Evolutionary conservation across 2,329 filamentous ascomycete species (phyloP).

Genomic region (Trichoderma hamatum): DNA sequence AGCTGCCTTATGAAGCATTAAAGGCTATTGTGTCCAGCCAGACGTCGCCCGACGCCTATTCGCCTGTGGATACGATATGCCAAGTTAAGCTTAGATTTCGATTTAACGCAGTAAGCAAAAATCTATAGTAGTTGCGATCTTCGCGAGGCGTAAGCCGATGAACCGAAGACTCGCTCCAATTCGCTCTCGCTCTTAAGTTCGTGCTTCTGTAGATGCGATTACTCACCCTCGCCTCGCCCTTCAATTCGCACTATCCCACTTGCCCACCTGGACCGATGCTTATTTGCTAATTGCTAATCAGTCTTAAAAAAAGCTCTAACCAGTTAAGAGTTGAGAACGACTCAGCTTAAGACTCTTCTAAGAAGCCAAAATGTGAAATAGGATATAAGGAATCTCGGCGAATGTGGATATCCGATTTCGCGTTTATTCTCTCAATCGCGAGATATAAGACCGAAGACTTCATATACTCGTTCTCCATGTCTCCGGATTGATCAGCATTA

Average conservation of each 20-base stretch:
- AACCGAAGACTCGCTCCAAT: background rate
- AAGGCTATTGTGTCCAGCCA: background rate
- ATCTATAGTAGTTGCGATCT: background rate
- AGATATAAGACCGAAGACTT: background rate
- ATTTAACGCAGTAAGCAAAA: background rate
- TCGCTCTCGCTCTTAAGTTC: background rate
- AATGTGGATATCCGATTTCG: background rate
- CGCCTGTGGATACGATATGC: background rate
- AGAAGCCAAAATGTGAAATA: background rate
- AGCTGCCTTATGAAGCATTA: background rate
- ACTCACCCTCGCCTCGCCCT: background rate
- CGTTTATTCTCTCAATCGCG: background rate
- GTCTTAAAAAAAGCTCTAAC: background rate
- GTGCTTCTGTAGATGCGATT: background rate
- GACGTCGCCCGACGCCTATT: background rate
- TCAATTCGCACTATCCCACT: background rate
- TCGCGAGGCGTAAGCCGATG: background rate
- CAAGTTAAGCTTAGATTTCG: background rate
- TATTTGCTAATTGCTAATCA: constrained; percentile 3
- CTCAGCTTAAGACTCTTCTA: background rate
- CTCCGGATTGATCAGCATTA: background rate
- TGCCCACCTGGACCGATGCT: background rate
- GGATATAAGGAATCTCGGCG: background rate
- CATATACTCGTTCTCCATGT: background rate
- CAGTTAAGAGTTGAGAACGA: background rate